Conservation (phyloP, 768 basidiomycete species). For the Xerocomellus intermedius region DNA sequence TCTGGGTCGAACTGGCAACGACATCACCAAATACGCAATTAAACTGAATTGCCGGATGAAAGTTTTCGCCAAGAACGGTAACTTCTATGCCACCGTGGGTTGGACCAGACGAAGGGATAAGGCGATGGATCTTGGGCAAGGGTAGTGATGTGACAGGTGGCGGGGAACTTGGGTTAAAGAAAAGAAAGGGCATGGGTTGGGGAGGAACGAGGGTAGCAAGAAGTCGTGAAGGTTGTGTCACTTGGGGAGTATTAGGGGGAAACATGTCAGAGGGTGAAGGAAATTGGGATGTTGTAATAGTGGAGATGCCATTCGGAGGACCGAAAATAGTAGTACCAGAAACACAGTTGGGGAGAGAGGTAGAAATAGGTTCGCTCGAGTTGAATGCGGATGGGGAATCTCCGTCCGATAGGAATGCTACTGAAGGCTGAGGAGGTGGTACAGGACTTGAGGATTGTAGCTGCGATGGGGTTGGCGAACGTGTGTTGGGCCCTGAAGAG, state of each 20-base stretch:
- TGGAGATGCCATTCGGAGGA: conserved; percentile 14
- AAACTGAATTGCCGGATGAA: conserved; percentile 69
- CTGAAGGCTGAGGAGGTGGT: conserved; percentile 5
- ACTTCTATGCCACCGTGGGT: conserved; percentile 94
- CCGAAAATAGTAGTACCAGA: conserved; percentile 14
- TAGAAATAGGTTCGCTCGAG: conserved; percentile 8
- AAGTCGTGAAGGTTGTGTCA: conserved; percentile 19
- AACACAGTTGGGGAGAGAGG: conserved; percentile 6
- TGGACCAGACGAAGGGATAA: conserved; percentile 82
- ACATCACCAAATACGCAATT: conserved; percentile 86
- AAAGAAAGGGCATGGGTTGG: conserved; percentile 56
- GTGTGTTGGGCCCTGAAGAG: conserved; percentile 35
- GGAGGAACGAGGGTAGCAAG: conserved; percentile 28
- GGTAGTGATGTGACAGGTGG: conserved; percentile 49
- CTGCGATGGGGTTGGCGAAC: conserved; percentile 32
- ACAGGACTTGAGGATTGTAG: conserved; percentile 16
- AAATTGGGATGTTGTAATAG: conserved; percentile 15
- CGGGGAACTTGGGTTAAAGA: conserved; percentile 53
- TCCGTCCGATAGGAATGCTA: conserved; percentile 1
- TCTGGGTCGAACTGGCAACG: conserved; percentile 76
- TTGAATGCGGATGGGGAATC: conserved; percentile 4
- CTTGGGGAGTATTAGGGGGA: conserved; percentile 14
- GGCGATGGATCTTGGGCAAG: conserved; percentile 75
- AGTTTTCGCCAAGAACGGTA: conserved; percentile 89
- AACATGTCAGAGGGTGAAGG: conserved; percentile 20